phyloP scores from a whole-genome alignment of 805 yeast species.

The Suhomyces pyralidae region DNA sequence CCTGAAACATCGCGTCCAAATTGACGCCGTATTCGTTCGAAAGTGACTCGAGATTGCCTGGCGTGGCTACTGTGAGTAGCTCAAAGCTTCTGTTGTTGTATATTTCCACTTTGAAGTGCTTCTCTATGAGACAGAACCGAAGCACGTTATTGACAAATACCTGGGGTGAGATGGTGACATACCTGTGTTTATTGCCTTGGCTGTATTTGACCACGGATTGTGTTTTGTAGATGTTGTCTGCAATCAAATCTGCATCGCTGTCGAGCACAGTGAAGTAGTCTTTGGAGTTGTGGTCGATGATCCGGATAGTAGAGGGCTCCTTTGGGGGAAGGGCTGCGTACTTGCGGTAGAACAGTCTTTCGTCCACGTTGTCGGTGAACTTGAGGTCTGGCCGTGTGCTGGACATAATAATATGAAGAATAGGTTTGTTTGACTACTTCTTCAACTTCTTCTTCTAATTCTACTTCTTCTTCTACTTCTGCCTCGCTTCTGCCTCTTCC shows the following conservation, averaged over 20 bases:
- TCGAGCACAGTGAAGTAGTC: slow-evolving; percentile 76
- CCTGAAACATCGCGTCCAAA: slow-evolving; percentile 60
- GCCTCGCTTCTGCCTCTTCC: not conserved
- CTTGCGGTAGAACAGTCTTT: slow-evolving; percentile 41
- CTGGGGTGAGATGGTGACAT: slow-evolving; percentile 75
- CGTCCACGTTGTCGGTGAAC: slow-evolving; percentile 40
- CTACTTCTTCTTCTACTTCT: too few species aligned
- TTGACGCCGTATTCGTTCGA: slow-evolving; percentile 36
- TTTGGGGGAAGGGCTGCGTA: slow-evolving; percentile 49
- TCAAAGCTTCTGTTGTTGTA: slow-evolving; percentile 64
- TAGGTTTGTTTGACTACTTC: too few species aligned
- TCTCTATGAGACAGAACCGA: slow-evolving; percentile 62
- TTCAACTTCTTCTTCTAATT: too few species aligned
- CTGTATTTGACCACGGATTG: slow-evolving; percentile 71
- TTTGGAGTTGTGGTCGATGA: slow-evolving; percentile 67
- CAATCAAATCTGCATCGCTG: slow-evolving; percentile 77
- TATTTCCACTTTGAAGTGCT: slow-evolving; percentile 75
- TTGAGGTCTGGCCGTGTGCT: slow-evolving; percentile 42
- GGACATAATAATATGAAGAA: slow-evolving; percentile 19
- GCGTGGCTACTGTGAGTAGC: slow-evolving; percentile 64
- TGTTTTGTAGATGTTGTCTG: slow-evolving; percentile 82
- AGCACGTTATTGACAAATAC: slow-evolving; percentile 63
- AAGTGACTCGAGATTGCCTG: slow-evolving; percentile 75
- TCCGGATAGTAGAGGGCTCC: slow-evolving; percentile 51
- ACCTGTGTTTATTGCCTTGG: slow-evolving; percentile 43